Base-by-base conservation (phyloP, 2,329 filamentous ascomycete genomes). In the Apiospora marii region DNA sequence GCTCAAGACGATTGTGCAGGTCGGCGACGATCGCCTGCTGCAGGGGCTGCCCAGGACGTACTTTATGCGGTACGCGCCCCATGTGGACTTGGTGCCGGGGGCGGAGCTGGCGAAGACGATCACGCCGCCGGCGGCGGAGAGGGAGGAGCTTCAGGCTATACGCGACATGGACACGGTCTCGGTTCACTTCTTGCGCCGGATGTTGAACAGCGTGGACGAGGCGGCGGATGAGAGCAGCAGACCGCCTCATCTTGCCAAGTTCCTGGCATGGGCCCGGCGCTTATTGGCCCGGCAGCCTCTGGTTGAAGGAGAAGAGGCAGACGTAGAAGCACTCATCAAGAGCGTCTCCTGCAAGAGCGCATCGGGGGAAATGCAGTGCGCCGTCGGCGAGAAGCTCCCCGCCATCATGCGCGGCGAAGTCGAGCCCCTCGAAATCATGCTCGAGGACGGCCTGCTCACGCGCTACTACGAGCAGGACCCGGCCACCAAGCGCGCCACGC, bases 371-470 rank as follows among this genome's bases (percentile, higher is more conserved):
- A 37, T 64, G 58, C 27, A 37, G 24, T 64, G 58, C 58, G 12
- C 7, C 1, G 30, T 64, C 4, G 58, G 58, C 6, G 37, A 19
- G 19, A 19, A n/a, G 41, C 61, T 67, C 0, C 61, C 34, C 1
- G 5, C 24, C 22, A 67, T 67, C 19, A 22, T 67, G 6, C 61
- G 61, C 22, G 61, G 34, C 61, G 61, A 67, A 22, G 2, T 67
- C 34, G 61, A 67, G 61, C 34, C 61, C 4, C 41, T 67, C 34
- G 61, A 67, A 37, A 67, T 67, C 37, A 67, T 67, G 61, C 61
- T 67, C 22, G 61, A 67, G 61, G 61, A 43, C 22, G 19, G 61
- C 34, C 41, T 67, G 19, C 61, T 67, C 6, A 67, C 37, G n/a
- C 61, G 61, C 34, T 67, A 67, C 24, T 67, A 67, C 22, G 61